Evolutionary conservation across 805 yeast genomes (phyloP), one percentile per base, ranked within the genome.

Genomic region (Spathaspora girioi): DNA sequence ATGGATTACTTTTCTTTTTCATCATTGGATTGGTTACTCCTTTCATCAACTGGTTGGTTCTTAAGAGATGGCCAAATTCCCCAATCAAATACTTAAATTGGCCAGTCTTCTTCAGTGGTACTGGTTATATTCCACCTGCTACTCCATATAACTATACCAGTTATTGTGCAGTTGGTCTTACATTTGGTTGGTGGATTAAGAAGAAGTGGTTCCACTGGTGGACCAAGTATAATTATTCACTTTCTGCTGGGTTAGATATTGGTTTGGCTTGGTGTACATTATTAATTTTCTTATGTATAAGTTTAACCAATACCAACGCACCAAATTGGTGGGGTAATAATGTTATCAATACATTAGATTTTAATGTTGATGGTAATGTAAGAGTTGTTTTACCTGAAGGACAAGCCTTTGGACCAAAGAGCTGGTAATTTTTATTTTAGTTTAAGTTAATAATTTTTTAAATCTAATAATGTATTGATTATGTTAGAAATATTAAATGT

Each of bases 101-200:
- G 72, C 73, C 75, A 10, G 73, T 73, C 45, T 73, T 73, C 66
- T 73, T 73, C 63, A 63, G 72, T 14, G 78, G 77, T 57, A 69
- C 77, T n/a, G 84, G 84, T 44, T 73, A 76, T 57, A 81, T 85
- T 58, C 92, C 93, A 14, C 92, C 93, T 42, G 86, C 88, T 38
- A 83, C 90, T 4, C 83, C 87, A 27, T 84, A 83, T 64, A 84
- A 83, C 63, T 84, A 83, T 65, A 76, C 80, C 31, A 66, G 81
- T 7, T 84, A 78, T 69, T 78, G 83, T 54, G 55, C 59, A 20
- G 62, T 59, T 45, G 65, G 67, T n/a, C 54, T 62, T 42, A 6
- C 54, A 29, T 73, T 73, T 54, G 70, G 73, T 35, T 71, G 67
- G 64, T 71, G 62, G 55, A 58, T 74, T 51, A 73, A 72, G 65